Evolutionary conservation across 495 filamentous ascomycete species (phyloP), one percentile per base, ranked within the genome.

Genomic region (Aspergillus incahuasiensis): DNA sequence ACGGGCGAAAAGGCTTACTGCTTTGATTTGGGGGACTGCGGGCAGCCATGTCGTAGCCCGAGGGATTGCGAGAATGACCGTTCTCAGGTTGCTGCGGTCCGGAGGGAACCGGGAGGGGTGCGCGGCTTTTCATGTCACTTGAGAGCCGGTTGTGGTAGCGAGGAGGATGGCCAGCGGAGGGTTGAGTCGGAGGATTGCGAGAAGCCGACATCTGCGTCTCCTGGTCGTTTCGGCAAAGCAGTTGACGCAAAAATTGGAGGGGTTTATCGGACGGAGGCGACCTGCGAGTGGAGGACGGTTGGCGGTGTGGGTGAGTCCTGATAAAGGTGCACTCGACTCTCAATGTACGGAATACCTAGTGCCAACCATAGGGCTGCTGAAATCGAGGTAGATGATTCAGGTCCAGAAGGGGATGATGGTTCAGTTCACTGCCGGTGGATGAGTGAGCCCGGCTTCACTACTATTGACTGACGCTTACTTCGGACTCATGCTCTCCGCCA

Each of bases 1-100:
- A 32, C 16, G 32, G 24, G 13, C 44, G 12, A 16, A 20, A 45
- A 42, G 40, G 46, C 73, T 89, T 87, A 62, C 80, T 82, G 63
- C 66, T 76, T 48, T 74, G 71, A 64, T 85, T 86, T 6, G 91
- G 91, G 44, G 91, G 91, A 69, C 91, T 95, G 64, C 91, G 79
- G 56, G 69, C 68, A 57, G 74, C 67, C 71, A 78, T 73, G 51
- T 78, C 75, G 56, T 73, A 71, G 51, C 69, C 73, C 13, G 74
- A 75, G 32, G 60, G 66, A 64, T 72, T 79, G 65, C 75, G 75
- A 57, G 74, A 63, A 61, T 79, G 75, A 18, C 73, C 74, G 61
- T 75, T 75, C 62, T 74, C 71, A 48, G 66, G 58, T 44, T 58
- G 41, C 57, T 66, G 62, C 24, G 65, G 57, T 28, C 70, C 73